Evolutionary conservation across 495 filamentous ascomycete genomes (phyloP).

Genomic region (Peziza echinospora): DNA sequence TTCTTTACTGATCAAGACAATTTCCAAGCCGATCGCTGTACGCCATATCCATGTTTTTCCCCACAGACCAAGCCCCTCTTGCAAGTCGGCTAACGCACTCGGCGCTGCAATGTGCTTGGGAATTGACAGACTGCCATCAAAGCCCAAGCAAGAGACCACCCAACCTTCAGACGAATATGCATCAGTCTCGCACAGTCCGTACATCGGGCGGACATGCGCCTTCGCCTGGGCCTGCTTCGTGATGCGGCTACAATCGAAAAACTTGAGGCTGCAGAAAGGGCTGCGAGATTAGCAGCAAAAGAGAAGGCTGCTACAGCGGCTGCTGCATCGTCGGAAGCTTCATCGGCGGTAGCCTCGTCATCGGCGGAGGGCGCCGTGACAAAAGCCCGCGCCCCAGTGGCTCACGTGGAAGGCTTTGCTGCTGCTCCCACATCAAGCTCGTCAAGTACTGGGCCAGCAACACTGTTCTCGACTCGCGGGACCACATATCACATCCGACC

Average conservation of each 20-base stretch:
- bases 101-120: not conserved
- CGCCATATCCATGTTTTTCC: conserved; percentile 23
- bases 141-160: conserved; percentile 81
- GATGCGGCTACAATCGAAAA: conserved; percentile 50
- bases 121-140: conserved; percentile 67
- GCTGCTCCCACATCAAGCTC: no score
- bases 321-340: no score
- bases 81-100: not conserved
- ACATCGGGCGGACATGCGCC: conserved; percentile 83
- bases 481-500: conserved; percentile 35
- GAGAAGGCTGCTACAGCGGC: conserved; percentile 24
- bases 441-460: conserved; percentile 27
- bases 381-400: not conserved
- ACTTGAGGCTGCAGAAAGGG: conserved; percentile 55
- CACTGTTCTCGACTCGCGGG: conserved; percentile 21
- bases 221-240: conserved; percentile 65
- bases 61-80: not conserved
- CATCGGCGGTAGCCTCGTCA: no score
- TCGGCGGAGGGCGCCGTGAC: no score
- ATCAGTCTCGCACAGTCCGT: conserved; percentile 61
- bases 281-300: conserved; percentile 41
- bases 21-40: conserved; percentile 56
- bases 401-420: no score
- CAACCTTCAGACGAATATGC: conserved; percentile 57
- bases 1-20: conserved; percentile 42